Base-by-base conservation (phyloP, 2,329 filamentous ascomycete species). In the Cyclaneusma minus region DNA sequence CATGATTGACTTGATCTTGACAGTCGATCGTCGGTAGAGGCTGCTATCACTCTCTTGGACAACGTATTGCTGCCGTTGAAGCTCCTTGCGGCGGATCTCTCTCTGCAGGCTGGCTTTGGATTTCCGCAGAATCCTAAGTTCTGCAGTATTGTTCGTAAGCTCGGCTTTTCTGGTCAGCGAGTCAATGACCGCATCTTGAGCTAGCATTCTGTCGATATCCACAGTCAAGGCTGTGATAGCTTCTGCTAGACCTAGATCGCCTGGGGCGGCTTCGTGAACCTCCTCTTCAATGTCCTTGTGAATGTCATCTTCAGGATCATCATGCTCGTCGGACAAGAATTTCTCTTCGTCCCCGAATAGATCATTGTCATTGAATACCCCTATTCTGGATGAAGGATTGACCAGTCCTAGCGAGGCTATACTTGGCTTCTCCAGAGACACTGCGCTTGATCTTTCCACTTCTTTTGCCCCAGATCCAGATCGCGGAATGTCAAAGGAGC, bases 21-120 rank as follows among this genome's bases (percentile, higher is more conserved):
- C 72, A 0, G 73, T 82, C 3, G 89, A 87, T 11, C 87, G 79
- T 3, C 89, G 89, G 43, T 92, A 95, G 13, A 98, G 61, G 49
- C 84, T 93, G 50, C 93, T 98, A 48, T 98, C 91, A 45, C 84
- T 94, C 52, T 98, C 89, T 51, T 98, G 89, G 6, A 95, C 73
- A 23, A 92, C 82, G 41, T 98, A 98, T 48, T 98, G 91, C 50
- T 93, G 89, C 27, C 85, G 69, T 48, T 98, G 89, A 44, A 98
- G 67, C 51, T 95, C 87, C 48, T 95, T 98, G 17, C 85, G 73
- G 30, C 83, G 70, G 29, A 95, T 84, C 50, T 98, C 89, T 37
- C 89, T 68, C 43, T 92, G 80, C 30, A 98, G 57, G 50, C 89
- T 98, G 16, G 84, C 76, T 49, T 89, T 93, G 1, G 84, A 94